phyloP scores from a whole-genome alignment of 768 basidiomycete species.

The Sporobolomyces pararoseus region DNA sequence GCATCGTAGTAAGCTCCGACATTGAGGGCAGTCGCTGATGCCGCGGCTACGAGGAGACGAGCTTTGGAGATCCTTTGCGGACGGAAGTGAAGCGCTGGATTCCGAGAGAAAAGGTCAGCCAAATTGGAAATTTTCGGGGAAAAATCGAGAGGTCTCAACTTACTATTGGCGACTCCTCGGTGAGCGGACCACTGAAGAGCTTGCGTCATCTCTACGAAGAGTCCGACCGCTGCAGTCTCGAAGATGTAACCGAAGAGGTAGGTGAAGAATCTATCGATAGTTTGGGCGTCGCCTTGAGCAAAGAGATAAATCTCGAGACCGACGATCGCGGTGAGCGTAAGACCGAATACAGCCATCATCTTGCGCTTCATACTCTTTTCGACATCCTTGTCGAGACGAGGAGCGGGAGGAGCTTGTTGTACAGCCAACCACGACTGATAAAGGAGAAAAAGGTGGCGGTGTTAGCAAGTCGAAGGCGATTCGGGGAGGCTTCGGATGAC shows the following conservation, averaged over 20 bases:
- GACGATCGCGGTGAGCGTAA: background rate
- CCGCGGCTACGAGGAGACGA: background rate
- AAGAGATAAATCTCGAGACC: slow-evolving; percentile 18
- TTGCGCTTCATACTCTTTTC: background rate
- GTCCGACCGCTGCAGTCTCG: slow-evolving; percentile 3
- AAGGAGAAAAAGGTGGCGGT: background rate
- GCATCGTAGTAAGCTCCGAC: slow-evolving; percentile 13
- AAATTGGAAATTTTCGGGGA: background rate
- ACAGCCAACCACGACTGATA: slow-evolving; percentile 19
- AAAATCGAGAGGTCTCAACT: background rate
- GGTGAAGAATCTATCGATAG: slow-evolving; percentile 25
- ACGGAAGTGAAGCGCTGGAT: slow-evolving; percentile 33
- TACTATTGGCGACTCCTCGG: slow-evolving; percentile 15
- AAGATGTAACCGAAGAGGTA: slow-evolving; percentile 16
- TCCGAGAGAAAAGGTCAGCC: background rate
- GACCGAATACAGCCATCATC: background rate
- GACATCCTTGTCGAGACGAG: slow-evolving; percentile 9
- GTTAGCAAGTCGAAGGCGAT: background rate
- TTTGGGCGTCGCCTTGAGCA: background rate
- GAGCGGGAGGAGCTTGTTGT: background rate
- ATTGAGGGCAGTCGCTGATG: slow-evolving; percentile 24
- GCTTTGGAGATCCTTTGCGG: slow-evolving; percentile 1
- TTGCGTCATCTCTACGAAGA: slow-evolving; percentile 20
- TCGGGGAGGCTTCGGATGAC: background rate
- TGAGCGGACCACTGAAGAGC: slow-evolving; percentile 16